A percentile compares a stretch with the other conserved stretches of the same genome.
Conservation (phyloP, 192 early-diverging fungal species). For the Paraglomus occultum region DNA sequence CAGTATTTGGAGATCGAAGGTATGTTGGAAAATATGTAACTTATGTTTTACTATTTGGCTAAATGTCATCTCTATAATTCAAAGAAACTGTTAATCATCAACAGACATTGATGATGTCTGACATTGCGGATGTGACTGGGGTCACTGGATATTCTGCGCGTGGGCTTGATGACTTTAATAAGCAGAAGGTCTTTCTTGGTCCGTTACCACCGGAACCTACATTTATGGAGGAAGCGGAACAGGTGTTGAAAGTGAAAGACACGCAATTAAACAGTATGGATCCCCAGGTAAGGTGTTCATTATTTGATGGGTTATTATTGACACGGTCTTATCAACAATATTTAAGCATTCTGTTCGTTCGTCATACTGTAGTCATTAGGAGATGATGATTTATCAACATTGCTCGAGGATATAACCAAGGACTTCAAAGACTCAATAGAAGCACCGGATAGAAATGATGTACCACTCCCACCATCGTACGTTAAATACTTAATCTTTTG, state of each 20-base stretch:
- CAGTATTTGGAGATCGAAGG: constrained; percentile 84
- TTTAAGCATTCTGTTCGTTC: not conserved
- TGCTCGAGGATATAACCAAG: constrained; percentile 54
- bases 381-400: constrained; percentile 31
- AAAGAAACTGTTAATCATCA: not conserved
- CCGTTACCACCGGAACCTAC: constrained; percentile 64
- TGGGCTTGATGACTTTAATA: constrained; percentile 79
- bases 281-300: not conserved
- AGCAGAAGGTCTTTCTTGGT: constrained; percentile 75
- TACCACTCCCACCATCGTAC: constrained; percentile 74
- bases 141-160: constrained; percentile 68
- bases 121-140: constrained; percentile 65
- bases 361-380: constrained; percentile 30
- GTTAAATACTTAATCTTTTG: constrained; percentile 10
- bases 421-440: constrained; percentile 62
- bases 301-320: not conserved
- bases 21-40: constrained; percentile 11
- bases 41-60: not conserved
- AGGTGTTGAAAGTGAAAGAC: constrained; percentile 68
- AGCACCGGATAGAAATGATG: constrained; percentile 56
- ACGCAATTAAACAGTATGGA: not conserved
- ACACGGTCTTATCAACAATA: not conserved
- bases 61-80: not conserved
- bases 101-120: constrained; percentile 26
- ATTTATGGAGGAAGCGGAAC: constrained; percentile 82